Conservation (phyloP, 2,329 filamentous ascomycete species). For the Xylariales sp. region DNA sequence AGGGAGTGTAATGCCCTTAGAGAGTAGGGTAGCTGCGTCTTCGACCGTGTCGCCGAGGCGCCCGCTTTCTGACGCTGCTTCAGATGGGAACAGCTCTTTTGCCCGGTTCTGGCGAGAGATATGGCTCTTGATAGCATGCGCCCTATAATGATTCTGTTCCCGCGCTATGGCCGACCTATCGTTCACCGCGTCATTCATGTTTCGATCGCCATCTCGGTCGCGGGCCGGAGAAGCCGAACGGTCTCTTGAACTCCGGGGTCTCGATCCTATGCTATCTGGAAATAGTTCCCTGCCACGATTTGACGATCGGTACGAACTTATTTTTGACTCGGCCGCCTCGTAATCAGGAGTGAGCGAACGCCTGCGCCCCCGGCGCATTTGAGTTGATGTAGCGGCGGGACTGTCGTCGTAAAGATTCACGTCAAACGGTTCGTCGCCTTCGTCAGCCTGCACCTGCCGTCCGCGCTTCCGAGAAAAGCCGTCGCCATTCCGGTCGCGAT, state of each 20-base stretch:
- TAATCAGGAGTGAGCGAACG: conserved; percentile 53
- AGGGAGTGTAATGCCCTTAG: conserved; percentile 61
- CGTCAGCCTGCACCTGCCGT: conserved; percentile 56
- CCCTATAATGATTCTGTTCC: conserved; percentile 57
- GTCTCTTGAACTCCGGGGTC: conserved; percentile 52
- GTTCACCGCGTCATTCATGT: conserved; percentile 51
- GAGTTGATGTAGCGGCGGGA: conserved; percentile 49
- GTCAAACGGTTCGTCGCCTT: conserved; percentile 70
- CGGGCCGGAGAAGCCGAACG: conserved; percentile 65
- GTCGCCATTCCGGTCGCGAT: conserved; percentile 67
- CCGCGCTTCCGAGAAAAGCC: conserved; percentile 48
- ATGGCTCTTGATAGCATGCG: conserved; percentile 59
- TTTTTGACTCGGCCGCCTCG: conserved; percentile 38
- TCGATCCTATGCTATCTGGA: conserved; percentile 53
- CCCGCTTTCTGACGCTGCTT: conserved; percentile 56
- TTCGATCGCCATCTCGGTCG: conserved; percentile 56
- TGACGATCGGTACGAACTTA: conserved; percentile 48
- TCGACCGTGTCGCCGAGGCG: conserved; percentile 65
- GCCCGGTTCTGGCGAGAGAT: conserved; percentile 55
- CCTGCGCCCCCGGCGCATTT: conserved; percentile 43
- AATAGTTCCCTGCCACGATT: conserved; percentile 74
- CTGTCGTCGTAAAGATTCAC: conserved; percentile 87
- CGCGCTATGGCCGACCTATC: conserved; percentile 45
- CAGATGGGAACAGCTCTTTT: conserved; percentile 70
- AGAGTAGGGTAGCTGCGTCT: conserved; percentile 63